Base-by-base conservation (phyloP, 2,329 filamentous ascomycete genomes). In the Tolypocladium paradoxum region DNA sequence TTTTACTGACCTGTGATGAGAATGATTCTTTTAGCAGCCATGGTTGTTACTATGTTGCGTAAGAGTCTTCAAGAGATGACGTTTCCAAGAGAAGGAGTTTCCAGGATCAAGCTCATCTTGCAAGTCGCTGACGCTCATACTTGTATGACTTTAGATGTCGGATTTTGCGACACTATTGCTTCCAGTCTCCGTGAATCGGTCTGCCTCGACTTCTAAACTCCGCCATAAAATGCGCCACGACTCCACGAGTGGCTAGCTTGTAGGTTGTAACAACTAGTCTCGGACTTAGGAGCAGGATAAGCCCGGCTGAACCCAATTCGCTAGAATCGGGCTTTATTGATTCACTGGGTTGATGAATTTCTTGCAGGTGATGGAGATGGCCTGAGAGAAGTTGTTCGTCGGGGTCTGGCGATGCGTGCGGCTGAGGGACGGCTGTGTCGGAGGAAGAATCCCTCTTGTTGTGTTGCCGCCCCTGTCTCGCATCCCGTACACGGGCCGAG, bases 1-100 rank as follows among this genome's bases (percentile, higher is more conserved):
- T 2, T 2, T 20, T 29, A 55, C 60, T 50, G 52, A 65, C 65
- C 65, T 7, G 66, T 69, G 38, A 69, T 56, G 37, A 57, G 57
- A 34, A 55, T 50, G 20, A 57, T 36, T 37, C 50, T 43, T 40
- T 37, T 38, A 1, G 6, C 20, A 24, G 33, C 24, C 48, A 49
- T 49, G 34, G 8, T 20, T 29, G 22, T 24, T 24, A 11, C 8
- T 29, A n/a, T 9, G 18, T 29, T 29, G 29, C 8, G 29, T 7
- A 29, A 29, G 29, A 29, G 29, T 7, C 8, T 29, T 5, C 29
- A 8, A 7, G 29, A 29, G 29, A 29, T 29, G 29, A 16, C 1
- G 3, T 11, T 29, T 0, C 2, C 22, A 24, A 6, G 24, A 27
- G 22, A 7, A 6, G 22, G 12, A 22, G 37, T 4, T 16, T 24